A percentile compares a stretch with the other conserved stretches of the same genome.
Evolutionary conservation across 306 rosid species (phyloP).

Genomic region (Cucurbita argyrosperma): DNA sequence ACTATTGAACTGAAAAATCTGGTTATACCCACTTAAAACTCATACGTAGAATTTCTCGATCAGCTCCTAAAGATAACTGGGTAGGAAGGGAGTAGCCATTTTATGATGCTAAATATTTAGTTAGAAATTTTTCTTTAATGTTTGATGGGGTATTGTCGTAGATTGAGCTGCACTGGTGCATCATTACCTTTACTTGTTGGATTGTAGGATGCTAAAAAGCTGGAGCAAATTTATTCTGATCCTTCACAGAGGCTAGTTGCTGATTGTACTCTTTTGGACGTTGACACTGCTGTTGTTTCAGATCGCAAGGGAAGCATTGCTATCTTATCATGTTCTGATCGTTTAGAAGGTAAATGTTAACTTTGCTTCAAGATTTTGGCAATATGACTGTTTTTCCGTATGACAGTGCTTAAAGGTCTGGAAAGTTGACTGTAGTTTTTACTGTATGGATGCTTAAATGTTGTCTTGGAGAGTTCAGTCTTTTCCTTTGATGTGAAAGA

Average conservation of each 20-base stretch:
- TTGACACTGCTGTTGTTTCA: conserved; percentile 74
- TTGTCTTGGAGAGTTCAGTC: neutral
- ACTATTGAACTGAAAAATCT: neutral
- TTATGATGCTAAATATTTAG: neutral
- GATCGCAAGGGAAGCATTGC: conserved; percentile 92
- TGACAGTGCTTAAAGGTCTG: neutral
- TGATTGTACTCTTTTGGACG: conserved; percentile 78
- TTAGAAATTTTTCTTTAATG: neutral
- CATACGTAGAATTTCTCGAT: neutral
- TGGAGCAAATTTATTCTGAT: conserved; percentile 73
- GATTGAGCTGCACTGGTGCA: conserved; percentile 9
- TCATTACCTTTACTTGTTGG: conserved; percentile 16
- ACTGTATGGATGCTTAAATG: neutral
- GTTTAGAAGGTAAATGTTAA: conserved; percentile 53
- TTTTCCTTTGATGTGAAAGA: neutral
- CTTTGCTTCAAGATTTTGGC: neutral
- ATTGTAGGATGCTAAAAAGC: conserved; percentile 53
- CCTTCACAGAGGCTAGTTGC: conserved; percentile 82
- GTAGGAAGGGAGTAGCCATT: neutral
- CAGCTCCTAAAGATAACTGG: neutral
- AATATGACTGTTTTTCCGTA: neutral
- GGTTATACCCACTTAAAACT: neutral
- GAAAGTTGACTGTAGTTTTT: neutral
- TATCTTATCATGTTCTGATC: conserved; percentile 57
- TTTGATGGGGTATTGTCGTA: neutral